Percentiles rank a stretch among this genome's conserved stretches.
Evolutionary conservation across 2,329 filamentous ascomycete species (phyloP).

Genomic region (Colletotrichum endophyticum): DNA sequence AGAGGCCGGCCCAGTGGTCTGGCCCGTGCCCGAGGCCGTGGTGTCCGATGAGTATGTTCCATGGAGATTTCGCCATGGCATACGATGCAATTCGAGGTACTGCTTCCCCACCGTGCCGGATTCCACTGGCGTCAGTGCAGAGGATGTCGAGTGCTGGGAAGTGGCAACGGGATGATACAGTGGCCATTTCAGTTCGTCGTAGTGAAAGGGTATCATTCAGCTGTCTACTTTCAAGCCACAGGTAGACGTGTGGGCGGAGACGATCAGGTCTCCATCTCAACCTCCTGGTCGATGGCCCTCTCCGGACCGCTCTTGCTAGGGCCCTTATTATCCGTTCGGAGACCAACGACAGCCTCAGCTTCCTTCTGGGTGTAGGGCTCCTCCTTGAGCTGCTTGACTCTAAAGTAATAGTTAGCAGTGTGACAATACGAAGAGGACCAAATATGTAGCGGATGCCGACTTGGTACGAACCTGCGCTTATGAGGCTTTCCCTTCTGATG

Average conservation of each 20-base stretch:
- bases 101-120: neutral
- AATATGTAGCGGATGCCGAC: neutral
- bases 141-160: neutral
- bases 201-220: conserved; percentile 15
- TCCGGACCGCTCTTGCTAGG: conserved; percentile 28
- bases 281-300: conserved; percentile 34
- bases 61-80: neutral
- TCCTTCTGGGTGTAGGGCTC: conserved; percentile 87
- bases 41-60: conserved; percentile 37
- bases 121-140: neutral
- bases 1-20: conserved; percentile 52
- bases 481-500: conserved; percentile 92
- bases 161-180: neutral
- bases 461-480: conserved; percentile 73
- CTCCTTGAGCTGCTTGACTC: conserved; percentile 81
- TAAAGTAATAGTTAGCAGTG: conserved; percentile 48
- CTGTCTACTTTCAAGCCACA: neutral
- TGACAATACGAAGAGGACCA: neutral
- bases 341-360: conserved; percentile 79
- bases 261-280: conserved; percentile 36
- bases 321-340: conserved; percentile 71
- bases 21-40: conserved; percentile 49
- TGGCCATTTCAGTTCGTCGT: conserved; percentile 2
- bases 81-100: neutral
- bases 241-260: neutral